Base-by-base conservation (phyloP, 192 early-diverging fungal species). In the Tieghemiomyces parasiticus region DNA sequence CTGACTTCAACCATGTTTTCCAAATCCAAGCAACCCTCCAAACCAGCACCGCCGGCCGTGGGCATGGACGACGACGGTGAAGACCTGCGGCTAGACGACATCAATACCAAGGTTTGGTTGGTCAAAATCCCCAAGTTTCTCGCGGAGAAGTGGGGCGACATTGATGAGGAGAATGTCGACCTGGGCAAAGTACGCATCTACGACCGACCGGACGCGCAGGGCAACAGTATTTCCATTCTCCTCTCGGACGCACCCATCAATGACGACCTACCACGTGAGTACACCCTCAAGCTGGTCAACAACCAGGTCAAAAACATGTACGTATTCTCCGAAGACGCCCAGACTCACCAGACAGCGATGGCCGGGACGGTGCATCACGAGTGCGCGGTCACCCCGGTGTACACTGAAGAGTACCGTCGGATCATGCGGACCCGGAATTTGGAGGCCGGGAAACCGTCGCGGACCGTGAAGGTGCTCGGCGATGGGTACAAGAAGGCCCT, bases 51-150 rank as follows among this genome's bases (percentile, higher is more conserved):
- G n/a, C n/a, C n/a, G n/a, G 32, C 33, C 32, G 35, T 2, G 13
- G 10, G 34, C 33, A 58, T 58, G 33, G 83, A 84, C 46, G 86
- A 90, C 24, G 82, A 86, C 44, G 80, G 68, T 12, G 88, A 87
- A 20, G 79, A 82, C 35, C 64, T 90, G n/a, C 74, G 82, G 53
- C 66, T 88, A 61, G 68, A 79, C 22, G 75, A 81, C 30, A 63
- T 81, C 13, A 78, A 71, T 1, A 84, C 75, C 48, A 88, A 91
- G 67, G 83, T 90, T 20, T 95, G 93, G 93, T 80, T 95, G 9
- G 91, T 95, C 34, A 97, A 97, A 67, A 84, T 96, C 22, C 93
- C 93, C 4, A 78, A 76, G 58, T 94, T 94, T 64, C 65, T 96
- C 56, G 90, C 90, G 0, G 84, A 92, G 4, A 80, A 81, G 60